Evolutionary conservation across 1,139 yeast genomes (phyloP).

Genomic region (Taphrina communis): DNA sequence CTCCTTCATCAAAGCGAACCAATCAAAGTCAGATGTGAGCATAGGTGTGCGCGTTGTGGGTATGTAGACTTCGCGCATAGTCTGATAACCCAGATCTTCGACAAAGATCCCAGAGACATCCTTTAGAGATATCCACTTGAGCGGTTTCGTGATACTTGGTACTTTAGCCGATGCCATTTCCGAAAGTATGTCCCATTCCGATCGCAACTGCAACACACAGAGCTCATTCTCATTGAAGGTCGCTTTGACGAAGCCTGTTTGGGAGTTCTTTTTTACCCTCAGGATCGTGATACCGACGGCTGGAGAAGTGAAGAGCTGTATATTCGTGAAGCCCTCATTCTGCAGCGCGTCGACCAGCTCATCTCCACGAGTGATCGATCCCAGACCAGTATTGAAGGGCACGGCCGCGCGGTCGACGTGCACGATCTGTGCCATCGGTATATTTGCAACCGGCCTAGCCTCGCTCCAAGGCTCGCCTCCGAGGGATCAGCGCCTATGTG

Average conservation of each 20-base stretch:
- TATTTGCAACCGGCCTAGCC: too few relatives aligned
- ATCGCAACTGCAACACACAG: slow-evolving; percentile 8
- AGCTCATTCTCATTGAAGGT: slow-evolving; percentile 2
- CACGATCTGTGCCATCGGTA: not conserved
- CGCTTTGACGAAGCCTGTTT: not conserved
- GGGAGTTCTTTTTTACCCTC: not conserved
- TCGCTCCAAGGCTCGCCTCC: too few relatives aligned
- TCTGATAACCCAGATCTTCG: not conserved
- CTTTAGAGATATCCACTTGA: not conserved
- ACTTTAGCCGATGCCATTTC: not conserved
- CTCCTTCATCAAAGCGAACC: slow-evolving; percentile 18
- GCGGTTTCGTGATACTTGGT: not conserved
- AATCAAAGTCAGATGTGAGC: not conserved
- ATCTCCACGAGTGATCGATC: not conserved
- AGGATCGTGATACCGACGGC: not conserved
- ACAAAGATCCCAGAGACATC: slow-evolving; percentile 1
- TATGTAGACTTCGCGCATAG: slow-evolving; percentile 17
- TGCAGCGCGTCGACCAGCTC: not conserved
- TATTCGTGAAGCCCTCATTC: not conserved
- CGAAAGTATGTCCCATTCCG: slow-evolving; percentile 20
- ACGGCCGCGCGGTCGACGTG: not conserved
- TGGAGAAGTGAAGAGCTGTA: not conserved
- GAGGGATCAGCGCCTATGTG: too few relatives aligned
- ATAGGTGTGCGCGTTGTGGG: not conserved
- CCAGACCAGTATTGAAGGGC: not conserved